A percentile compares a stretch with the other conserved stretches of the same genome.
These are phyloP conservation scores for Lachnellula suecica DNA, from an alignment of 2,329 filamentous ascomycete species.

Conservation along the genomic window DNA sequence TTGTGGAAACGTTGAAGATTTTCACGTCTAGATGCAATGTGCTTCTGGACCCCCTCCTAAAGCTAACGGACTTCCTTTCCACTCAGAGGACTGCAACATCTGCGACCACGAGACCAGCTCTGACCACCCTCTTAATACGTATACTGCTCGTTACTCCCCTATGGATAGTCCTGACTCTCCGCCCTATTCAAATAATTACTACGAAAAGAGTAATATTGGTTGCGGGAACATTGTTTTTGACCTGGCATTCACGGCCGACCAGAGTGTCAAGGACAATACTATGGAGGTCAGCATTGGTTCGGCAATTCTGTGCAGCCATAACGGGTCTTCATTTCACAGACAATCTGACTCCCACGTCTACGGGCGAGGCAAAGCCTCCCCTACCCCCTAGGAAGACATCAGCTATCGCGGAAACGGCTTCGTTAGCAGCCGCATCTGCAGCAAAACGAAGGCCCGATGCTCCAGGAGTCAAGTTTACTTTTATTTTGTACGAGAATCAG, in stretches of 20 bases:
- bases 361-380: slow-evolving; percentile 28
- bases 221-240: slow-evolving; percentile 81
- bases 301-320: slow-evolving; percentile 66
- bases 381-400: slow-evolving; percentile 29
- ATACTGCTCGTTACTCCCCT: slow-evolving; percentile 85
- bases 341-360: slow-evolving; percentile 33
- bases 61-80: slow-evolving; percentile 89
- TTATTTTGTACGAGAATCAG: slow-evolving; percentile 95
- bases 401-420: slow-evolving; percentile 22
- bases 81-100: slow-evolving; percentile 88
- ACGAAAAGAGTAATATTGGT: slow-evolving; percentile 81
- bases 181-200: slow-evolving; percentile 82
- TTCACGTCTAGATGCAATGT: slow-evolving; percentile 93
- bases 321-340: slow-evolving; percentile 77
- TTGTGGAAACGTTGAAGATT: slow-evolving; percentile 87
- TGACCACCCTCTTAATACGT: slow-evolving; percentile 86
- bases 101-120: slow-evolving; percentile 83
- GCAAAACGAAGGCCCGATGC: slow-evolving; percentile 48
- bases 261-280: slow-evolving; percentile 83
- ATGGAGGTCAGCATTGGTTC: slow-evolving; percentile 80
- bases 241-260: slow-evolving; percentile 88
- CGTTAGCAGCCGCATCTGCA: slow-evolving; percentile 34
- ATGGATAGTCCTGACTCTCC: slow-evolving; percentile 81
- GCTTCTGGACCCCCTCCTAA: slow-evolving; percentile 82
- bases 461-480: slow-evolving; percentile 90